Base-by-base conservation (phyloP, 1,139 yeast genomes). In the Sugiyamaella paludigena region DNA sequence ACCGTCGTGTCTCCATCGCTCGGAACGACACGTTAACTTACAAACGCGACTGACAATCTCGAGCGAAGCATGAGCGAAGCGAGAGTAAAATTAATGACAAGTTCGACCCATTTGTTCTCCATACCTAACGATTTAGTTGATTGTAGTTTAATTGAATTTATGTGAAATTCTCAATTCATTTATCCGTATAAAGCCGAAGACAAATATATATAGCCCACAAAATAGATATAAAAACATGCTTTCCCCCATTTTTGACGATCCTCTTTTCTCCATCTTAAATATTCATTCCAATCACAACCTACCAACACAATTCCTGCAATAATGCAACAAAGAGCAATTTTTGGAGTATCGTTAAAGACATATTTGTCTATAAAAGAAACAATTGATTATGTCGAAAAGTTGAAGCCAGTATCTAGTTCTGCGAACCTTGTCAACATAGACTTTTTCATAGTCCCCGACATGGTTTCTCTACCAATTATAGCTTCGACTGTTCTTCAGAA, bases 361-460 rank as follows among this genome's bases (percentile, higher is more conserved):
- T 58, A 58, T 33, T 52, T 52, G 54, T 40, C 52, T 29, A 51
- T 53, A 4, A 38, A 45, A 15, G 36, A 54, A 31, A 57, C 61
- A 9, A 27, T 36, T 19, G 44, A 51, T 12, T 57, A 49, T 36
- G 29, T 57, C 11, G 35, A 47, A 4, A 45, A 40, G 2, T 36
- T 57, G 12, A 39, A 47, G 13, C 43, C 48, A 1, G 54, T 50
- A 30, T 45, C 54, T 36, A 45, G 37, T 6, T 41, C 27, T 15
- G 50, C 50, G 7, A 26, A 42, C 12, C 32, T 43, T 1, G 37
- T 42, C 19, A 54, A 51, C 13, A 48, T 60, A n/a, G 55, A 58
- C 30, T 49, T 60, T 43, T 58, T 61, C 39, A 47, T 61, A 12
- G 51, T 58, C 19, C 65, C 65, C 6, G 65, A 61, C 36, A 49